phyloP scores from a whole-genome alignment of 2,329 filamentous ascomycete genomes.

The Beauveria sp. region DNA sequence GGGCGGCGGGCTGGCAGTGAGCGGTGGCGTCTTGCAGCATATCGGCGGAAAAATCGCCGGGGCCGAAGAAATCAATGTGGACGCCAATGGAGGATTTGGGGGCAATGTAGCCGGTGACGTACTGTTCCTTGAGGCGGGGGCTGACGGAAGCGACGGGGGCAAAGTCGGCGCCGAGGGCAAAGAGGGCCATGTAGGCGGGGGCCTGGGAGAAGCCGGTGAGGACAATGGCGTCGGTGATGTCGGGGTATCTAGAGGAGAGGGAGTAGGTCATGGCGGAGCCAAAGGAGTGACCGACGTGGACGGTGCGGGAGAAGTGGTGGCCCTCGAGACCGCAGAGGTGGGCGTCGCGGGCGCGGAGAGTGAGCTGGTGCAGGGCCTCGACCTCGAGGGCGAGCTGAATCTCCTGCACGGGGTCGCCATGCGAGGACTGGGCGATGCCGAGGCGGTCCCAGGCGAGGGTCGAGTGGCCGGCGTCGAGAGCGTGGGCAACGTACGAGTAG shows the following conservation, averaged over 20 bases:
- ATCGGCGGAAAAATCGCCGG: conserved; percentile 46
- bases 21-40: conserved; percentile 38
- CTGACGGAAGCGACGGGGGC: conserved; percentile 32
- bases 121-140: conserved; percentile 12
- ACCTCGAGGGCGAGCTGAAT: conserved; percentile 52
- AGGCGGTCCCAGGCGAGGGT: conserved; percentile 56
- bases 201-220: conserved; percentile 53
- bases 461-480: conserved; percentile 49
- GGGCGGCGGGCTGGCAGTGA: conserved; percentile 47
- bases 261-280: conserved; percentile 51
- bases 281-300: conserved; percentile 59
- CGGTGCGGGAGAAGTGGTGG: conserved; percentile 32
- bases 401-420: conserved; percentile 51
- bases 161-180: conserved; percentile 39
- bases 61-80: conserved; percentile 45
- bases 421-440: conserved; percentile 50
- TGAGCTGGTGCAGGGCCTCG: conserved; percentile 48
- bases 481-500: conserved; percentile 53
- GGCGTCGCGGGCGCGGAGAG: conserved; percentile 38
- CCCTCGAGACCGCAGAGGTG: conserved; percentile 32
- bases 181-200: conserved; percentile 33
- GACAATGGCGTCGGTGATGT: conserved; percentile 48
- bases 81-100: conserved; percentile 37
- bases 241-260: conserved; percentile 43
- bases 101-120: conserved; percentile 46